Evolutionary conservation across 257 asterid genomes (phyloP), one percentile per base, ranked within the genome.

Genomic region (Solanum arcanum): DNA sequence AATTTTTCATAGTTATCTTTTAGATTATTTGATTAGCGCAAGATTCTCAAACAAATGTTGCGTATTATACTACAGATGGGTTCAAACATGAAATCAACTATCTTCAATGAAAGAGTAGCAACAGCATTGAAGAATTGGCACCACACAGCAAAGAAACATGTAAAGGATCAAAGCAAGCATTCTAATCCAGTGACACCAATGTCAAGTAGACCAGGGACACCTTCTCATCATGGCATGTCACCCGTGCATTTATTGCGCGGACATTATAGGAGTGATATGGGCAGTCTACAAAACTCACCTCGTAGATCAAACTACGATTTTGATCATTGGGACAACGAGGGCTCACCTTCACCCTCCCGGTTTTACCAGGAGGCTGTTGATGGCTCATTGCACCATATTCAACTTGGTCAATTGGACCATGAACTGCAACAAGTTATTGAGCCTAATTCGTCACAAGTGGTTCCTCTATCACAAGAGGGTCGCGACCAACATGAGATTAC

Each of bases 101-200:
- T 96, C 70, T 96, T 96, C 95, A 93, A 93, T 80, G 98, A 96
- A 16, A 82, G 92, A 72, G 98, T 96, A 14, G 98, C 96, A 3
- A 74, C 93, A 5, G 99, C 99, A 10, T 84, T 97, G 35, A 90
- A 87, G 68, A 93, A 60, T 82, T 97, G 99, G 99, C 99, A 96
- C 92, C 97, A 95, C 91, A 92, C 94, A 0, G 98, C 99, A 44
- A 95, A 90, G 90, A 94, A 96, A 74, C 92, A 94, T 89, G 62
- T 95, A 66, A 97, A 95, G 81, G 93, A 95, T 41, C 87, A 85
- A 42, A 85, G 87, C 90, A 92, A 89, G 88, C 90, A 90, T 18
- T 86, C 92, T 9, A 85, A 75, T 68, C 78, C 93, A 31, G 88
- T 85, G 12, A 91, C 97, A 12, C 95, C 98, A 3, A 70, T 87